A percentile compares a stretch with the other conserved stretches of the same genome.
Evolutionary conservation across 2,329 filamentous ascomycete genomes (phyloP).

Genomic region (Capronia coronata): DNA sequence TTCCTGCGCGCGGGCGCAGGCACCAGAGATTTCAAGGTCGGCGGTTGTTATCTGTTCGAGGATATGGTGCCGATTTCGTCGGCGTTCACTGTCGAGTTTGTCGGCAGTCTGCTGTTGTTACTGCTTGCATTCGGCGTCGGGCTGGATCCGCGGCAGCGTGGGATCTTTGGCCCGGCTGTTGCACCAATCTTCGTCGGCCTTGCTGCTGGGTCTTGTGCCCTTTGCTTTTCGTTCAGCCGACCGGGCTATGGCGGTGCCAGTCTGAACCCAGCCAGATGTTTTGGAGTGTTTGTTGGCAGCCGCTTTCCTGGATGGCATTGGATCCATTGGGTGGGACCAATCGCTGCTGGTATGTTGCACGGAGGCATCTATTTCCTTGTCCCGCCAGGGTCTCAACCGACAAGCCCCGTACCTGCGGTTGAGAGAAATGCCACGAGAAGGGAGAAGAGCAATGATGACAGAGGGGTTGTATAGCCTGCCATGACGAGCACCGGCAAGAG

Average conservation of each 20-base stretch:
- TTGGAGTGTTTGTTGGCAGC: conserved; percentile 38
- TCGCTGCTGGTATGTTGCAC: conserved; percentile 32
- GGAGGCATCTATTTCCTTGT: conserved; percentile 32
- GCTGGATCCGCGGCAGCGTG: conserved; percentile 47
- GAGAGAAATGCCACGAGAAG: background rate
- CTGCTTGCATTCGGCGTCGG: conserved; percentile 49
- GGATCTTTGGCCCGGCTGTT: conserved; percentile 46
- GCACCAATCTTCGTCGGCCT: conserved; percentile 46
- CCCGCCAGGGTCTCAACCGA: conserved; percentile 21
- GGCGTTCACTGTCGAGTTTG: conserved; percentile 46
- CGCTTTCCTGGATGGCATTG: conserved; percentile 35
- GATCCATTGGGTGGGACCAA: conserved; percentile 36
- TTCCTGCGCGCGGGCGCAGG: conserved; percentile 37
- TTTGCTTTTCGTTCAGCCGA: conserved; percentile 36
- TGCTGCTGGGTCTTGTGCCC: conserved; percentile 35
- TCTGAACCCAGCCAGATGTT: conserved; percentile 43
- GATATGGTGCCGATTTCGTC: conserved; percentile 35
- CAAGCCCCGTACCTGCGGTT: background rate
- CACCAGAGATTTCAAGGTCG: conserved; percentile 32
- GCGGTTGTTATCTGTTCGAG: conserved; percentile 38
- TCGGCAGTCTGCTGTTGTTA: conserved; percentile 42
- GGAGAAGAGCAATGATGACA: conserved; percentile 5
- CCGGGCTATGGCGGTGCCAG: conserved; percentile 41
- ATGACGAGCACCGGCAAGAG: background rate
- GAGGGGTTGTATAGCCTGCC: conserved; percentile 9